These are phyloP conservation scores for Solanum medicagineum DNA, from an alignment of 257 asterid genomes.

Conservation along the genomic window DNA sequence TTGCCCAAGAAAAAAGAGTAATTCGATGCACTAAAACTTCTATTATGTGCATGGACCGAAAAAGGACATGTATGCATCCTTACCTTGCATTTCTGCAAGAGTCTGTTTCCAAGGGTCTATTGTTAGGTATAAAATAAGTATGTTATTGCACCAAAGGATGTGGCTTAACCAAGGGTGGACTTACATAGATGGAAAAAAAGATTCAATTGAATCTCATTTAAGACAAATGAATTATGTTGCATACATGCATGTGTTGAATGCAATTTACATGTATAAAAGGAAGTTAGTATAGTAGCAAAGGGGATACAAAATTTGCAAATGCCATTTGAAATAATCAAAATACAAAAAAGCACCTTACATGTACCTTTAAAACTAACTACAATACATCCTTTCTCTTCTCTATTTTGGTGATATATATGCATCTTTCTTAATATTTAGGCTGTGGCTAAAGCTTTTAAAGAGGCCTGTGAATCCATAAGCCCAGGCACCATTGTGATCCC, in stretches of 20 bases:
- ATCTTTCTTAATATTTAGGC: not conserved
- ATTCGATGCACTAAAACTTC: too few relatives aligned
- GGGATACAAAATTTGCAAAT: not conserved
- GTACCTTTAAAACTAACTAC: not conserved
- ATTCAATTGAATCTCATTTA: not conserved
- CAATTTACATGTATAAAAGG: not conserved
- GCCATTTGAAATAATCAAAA: not conserved
- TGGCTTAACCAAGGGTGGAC: not conserved
- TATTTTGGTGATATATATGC: not conserved
- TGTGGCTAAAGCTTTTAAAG: not conserved
- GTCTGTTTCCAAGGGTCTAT: too few relatives aligned
- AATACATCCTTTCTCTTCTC: not conserved
- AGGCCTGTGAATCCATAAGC: slow-evolving; percentile 10
- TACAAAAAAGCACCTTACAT: not conserved
- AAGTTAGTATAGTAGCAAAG: not conserved
- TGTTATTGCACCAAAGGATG: not conserved
- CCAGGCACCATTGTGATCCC: slow-evolving; percentile 14
- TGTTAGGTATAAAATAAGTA: not conserved
- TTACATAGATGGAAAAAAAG: not conserved
- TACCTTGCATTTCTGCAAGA: too few relatives aligned
- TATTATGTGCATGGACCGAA: too few relatives aligned
- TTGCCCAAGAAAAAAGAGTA: not conserved
- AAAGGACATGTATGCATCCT: too few relatives aligned
- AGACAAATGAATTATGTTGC: not conserved
- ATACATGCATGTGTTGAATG: not conserved